phyloP scores from a whole-genome alignment of 805 yeast species.

The Zygosaccharomyces pseudorouxii region DNA sequence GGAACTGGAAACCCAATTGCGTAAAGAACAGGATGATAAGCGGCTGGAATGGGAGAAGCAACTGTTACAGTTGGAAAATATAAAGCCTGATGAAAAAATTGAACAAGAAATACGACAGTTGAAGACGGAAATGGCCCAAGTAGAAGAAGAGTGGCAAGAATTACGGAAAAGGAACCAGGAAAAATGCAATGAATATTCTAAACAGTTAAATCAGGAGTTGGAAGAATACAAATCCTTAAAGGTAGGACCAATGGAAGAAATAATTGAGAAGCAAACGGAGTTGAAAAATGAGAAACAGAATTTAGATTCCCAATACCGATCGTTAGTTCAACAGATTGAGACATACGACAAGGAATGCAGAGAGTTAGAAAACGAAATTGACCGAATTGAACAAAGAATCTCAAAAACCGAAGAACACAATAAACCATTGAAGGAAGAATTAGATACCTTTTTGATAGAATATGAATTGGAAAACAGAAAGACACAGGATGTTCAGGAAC shows the following conservation, averaged over 20 bases:
- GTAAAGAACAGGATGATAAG: conserved; percentile 16
- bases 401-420: conserved; percentile 10
- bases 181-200: conserved; percentile 12
- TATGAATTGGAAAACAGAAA: conserved; percentile 18
- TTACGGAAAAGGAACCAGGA: conserved; percentile 16
- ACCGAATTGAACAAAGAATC: conserved; percentile 9
- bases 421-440: conserved; percentile 20
- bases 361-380: conserved; percentile 12
- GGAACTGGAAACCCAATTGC: conserved; percentile 23
- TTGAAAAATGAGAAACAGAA: conserved; percentile 13
- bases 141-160: conserved; percentile 12
- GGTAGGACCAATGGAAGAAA: conserved; percentile 23
- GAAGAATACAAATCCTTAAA: conserved; percentile 21
- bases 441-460: conserved; percentile 23
- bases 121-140: conserved; percentile 23
- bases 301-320: conserved; percentile 16
- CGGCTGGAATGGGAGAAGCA: conserved; percentile 22
- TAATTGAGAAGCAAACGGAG: conserved; percentile 15
- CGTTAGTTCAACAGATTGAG: conserved; percentile 20
- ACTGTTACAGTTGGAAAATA: conserved; percentile 24
- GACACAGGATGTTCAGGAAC: conserved; percentile 21
- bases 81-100: conserved; percentile 32
- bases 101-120: conserved; percentile 29
- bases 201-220: conserved; percentile 20
- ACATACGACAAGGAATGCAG: conserved; percentile 17